Conservation (phyloP, 2,329 filamentous ascomycete genomes). For the Zymoseptoria pseudotritici region DNA sequence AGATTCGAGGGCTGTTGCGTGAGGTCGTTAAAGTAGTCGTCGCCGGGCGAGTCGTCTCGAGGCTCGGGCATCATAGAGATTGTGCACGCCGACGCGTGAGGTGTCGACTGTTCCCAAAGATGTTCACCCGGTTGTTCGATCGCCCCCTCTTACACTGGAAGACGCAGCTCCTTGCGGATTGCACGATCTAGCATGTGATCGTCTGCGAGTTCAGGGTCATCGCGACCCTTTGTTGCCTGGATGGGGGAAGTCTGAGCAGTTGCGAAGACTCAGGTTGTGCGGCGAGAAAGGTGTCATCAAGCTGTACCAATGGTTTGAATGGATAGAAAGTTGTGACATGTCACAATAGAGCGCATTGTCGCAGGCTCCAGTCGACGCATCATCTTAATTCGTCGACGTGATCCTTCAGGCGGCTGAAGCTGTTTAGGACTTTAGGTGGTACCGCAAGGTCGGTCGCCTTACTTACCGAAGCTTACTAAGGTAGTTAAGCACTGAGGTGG, state of each 20-base stretch:
- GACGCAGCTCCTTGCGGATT: not conserved
- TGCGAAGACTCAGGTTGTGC: not conserved
- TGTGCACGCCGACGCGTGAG: not conserved
- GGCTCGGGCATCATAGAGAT: slow-evolving; percentile 15
- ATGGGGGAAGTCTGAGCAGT: not conserved
- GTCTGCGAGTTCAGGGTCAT: not conserved
- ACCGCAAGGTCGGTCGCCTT: not conserved
- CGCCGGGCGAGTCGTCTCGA: slow-evolving; percentile 18
- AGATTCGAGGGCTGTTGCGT: slow-evolving; percentile 37
- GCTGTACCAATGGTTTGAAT: not conserved
- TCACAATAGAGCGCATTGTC: not conserved
- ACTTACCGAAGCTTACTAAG: not conserved
- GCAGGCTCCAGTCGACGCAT: not conserved
- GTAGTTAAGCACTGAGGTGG: too few species aligned
- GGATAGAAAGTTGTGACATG: not conserved
- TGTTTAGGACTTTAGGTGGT: not conserved
- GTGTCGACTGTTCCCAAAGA: not conserved
- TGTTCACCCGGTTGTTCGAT: not conserved
- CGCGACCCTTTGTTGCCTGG: not conserved
- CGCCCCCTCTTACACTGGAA: not conserved
- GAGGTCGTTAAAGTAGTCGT: slow-evolving; percentile 52
- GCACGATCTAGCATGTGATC: not conserved
- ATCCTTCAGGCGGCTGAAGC: not conserved
- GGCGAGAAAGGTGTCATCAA: not conserved
- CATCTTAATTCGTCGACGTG: not conserved